phyloP scores from a whole-genome alignment of 129 eudicot genomes.

The Centrapalus pauciflorus region DNA sequence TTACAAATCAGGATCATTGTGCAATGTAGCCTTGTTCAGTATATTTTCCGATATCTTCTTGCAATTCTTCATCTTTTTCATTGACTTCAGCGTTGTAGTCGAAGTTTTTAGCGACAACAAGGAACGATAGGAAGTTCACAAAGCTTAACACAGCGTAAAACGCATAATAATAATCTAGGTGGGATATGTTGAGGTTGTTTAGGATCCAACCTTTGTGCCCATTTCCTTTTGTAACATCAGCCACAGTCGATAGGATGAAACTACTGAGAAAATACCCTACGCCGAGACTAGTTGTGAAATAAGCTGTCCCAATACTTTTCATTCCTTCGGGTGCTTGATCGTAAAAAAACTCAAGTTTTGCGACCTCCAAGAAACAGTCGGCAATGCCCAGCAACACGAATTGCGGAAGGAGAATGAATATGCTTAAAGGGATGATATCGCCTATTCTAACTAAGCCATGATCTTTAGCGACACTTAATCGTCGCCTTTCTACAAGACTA shows the following conservation, averaged over 20 bases:
- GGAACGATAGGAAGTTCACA: constrained; percentile 44
- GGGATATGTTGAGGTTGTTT: constrained; percentile 47
- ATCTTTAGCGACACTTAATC: constrained; percentile 28
- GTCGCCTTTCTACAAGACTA: constrained; percentile 31
- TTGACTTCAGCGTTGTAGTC: constrained; percentile 26
- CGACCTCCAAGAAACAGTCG: constrained; percentile 45
- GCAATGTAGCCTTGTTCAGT: background rate
- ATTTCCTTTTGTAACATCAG: constrained; percentile 29
- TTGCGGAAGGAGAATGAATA: constrained; percentile 54
- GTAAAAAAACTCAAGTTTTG: constrained; percentile 47
- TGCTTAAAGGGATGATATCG: constrained; percentile 36
- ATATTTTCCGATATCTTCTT: constrained; percentile 2
- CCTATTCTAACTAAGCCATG: constrained; percentile 25
- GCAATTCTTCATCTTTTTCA: background rate
- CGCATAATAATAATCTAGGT: constrained; percentile 47
- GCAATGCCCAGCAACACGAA: constrained; percentile 41
- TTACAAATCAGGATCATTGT: background rate
- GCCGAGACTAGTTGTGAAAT: constrained; percentile 16
- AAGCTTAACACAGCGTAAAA: constrained; percentile 33
- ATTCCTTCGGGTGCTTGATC: constrained; percentile 31
- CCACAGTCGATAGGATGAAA: constrained; percentile 38
- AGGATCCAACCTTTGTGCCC: constrained; percentile 49
- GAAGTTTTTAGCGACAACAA: constrained; percentile 29
- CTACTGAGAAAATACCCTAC: constrained; percentile 40
- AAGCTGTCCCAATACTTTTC: constrained; percentile 26